Evolutionary conservation across 768 basidiomycete species (phyloP).

Genomic region (Tylopilus felleus): DNA sequence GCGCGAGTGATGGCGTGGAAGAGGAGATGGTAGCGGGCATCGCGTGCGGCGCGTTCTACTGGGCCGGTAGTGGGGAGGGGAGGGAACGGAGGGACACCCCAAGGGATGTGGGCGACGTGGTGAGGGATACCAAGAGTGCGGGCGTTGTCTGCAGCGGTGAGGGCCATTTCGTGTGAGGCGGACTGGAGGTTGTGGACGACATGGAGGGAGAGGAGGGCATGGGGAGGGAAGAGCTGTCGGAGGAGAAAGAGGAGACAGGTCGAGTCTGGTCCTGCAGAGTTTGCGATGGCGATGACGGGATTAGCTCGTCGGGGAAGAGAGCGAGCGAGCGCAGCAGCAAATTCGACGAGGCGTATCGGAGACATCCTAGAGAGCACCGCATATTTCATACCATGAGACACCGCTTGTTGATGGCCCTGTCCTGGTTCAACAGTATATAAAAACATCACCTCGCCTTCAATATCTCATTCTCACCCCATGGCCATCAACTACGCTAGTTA

Average conservation of each 20-base stretch:
- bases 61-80: constrained; percentile 38
- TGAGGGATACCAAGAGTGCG: constrained; percentile 43
- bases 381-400: too few species aligned
- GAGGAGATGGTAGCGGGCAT: constrained; percentile 53
- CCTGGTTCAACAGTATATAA: too few species aligned
- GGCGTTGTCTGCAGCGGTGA: constrained; percentile 43
- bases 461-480: constrained; percentile 1
- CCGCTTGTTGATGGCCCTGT: background rate
- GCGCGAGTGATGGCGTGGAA: constrained; percentile 43
- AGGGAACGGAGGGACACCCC: constrained; percentile 55
- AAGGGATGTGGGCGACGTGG: constrained; percentile 46
- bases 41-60: constrained; percentile 57
- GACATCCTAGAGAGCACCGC: too few species aligned
- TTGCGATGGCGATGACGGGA: constrained; percentile 50
- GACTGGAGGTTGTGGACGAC: constrained; percentile 70
- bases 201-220: constrained; percentile 52
- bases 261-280: constrained; percentile 83
- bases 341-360: constrained; percentile 48
- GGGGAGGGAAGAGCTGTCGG: constrained; percentile 35
- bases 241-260: constrained; percentile 73
- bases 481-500: constrained; percentile 12
- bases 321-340: constrained; percentile 40
- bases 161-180: constrained; percentile 54
- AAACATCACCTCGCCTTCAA: too few species aligned
- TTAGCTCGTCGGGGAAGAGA: constrained; percentile 3